Evolutionary conservation across 176 grass and related monocot genomes (phyloP).

Genomic region (Rhynchospora tenuis): DNA sequence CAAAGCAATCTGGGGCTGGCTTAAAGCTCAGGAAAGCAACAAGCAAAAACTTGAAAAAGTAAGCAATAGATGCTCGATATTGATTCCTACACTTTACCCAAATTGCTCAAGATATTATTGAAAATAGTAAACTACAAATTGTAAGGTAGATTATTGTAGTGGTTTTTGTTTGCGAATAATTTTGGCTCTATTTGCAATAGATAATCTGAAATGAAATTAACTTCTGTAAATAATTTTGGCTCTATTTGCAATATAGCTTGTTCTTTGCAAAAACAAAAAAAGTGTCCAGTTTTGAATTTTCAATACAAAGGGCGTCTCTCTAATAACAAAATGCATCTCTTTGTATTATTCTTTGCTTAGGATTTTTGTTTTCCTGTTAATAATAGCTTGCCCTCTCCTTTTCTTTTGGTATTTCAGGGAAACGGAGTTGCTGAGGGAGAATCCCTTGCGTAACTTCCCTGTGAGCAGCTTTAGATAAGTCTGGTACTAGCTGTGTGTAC

Average conservation of each 20-base stretch:
- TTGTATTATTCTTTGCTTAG: slow-evolving; percentile 12
- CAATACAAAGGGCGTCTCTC: not conserved
- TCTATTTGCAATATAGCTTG: not conserved
- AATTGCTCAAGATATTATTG: not conserved
- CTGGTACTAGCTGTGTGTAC: not conserved
- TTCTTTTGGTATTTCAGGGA: slow-evolving; percentile 39
- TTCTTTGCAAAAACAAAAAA: too few relatives aligned
- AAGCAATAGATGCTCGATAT: slow-evolving; percentile 22
- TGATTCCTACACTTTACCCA: not conserved
- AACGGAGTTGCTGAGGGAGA: slow-evolving; percentile 89
- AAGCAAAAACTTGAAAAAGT: slow-evolving; percentile 71
- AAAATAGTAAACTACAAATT: not conserved
- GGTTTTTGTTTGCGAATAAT: too few relatives aligned
- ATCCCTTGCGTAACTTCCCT: slow-evolving; percentile 80
- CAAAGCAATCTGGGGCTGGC: slow-evolving; percentile 41
- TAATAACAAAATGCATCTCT: not conserved
- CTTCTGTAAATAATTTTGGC: too few relatives aligned
- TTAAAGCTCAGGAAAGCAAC: slow-evolving; percentile 72
- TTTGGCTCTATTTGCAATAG: not conserved
- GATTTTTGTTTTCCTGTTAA: not conserved
- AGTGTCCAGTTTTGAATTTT: not conserved
- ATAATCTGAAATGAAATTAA: too few relatives aligned
- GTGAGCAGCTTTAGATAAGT: slow-evolving; percentile 65
- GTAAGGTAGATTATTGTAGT: too few relatives aligned
- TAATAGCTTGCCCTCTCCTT: not conserved